Evolutionary conservation across 768 basidiomycete genomes (phyloP).

Genomic region (Boletus reticulatus): DNA sequence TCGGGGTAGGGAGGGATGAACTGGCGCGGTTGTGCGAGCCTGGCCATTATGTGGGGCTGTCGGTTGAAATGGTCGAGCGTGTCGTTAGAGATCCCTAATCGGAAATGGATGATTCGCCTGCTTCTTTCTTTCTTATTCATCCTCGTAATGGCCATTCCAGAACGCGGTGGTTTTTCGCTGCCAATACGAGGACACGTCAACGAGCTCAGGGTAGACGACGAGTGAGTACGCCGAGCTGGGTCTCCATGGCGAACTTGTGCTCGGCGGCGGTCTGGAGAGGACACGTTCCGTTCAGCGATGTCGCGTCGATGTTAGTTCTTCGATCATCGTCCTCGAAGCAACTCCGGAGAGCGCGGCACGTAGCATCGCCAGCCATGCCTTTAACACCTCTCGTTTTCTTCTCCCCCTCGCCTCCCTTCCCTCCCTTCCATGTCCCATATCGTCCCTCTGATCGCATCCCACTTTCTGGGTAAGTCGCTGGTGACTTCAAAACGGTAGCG

Average conservation of each 20-base stretch:
- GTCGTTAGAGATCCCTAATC: constrained; percentile 8
- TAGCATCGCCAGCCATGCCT: constrained; percentile 18
- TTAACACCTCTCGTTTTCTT: constrained; percentile 2
- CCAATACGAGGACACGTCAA: background rate
- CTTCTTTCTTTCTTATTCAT: constrained; percentile 1
- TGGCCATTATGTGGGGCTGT: constrained; percentile 37
- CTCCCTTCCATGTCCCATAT: constrained; percentile 13
- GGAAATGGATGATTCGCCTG: constrained; percentile 5
- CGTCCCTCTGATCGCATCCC: constrained; percentile 26
- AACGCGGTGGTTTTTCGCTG: background rate
- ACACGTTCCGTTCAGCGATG: background rate
- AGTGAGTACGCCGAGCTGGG: background rate
- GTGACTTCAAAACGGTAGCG: background rate
- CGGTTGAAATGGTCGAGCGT: constrained; percentile 28
- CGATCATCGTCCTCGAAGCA: constrained; percentile 33
- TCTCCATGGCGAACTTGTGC: background rate
- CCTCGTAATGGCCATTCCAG: background rate
- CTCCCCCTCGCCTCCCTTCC: background rate
- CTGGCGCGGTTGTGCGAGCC: constrained; percentile 38
- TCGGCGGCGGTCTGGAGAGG: background rate
- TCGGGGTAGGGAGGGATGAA: constrained; percentile 25
- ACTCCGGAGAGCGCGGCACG: constrained; percentile 30
- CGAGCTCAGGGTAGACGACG: background rate
- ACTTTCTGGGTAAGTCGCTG: constrained; percentile 24
- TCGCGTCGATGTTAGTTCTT: constrained; percentile 16